Conservation (phyloP, 140 eudicot species). For the Cichorium intybus region DNA sequence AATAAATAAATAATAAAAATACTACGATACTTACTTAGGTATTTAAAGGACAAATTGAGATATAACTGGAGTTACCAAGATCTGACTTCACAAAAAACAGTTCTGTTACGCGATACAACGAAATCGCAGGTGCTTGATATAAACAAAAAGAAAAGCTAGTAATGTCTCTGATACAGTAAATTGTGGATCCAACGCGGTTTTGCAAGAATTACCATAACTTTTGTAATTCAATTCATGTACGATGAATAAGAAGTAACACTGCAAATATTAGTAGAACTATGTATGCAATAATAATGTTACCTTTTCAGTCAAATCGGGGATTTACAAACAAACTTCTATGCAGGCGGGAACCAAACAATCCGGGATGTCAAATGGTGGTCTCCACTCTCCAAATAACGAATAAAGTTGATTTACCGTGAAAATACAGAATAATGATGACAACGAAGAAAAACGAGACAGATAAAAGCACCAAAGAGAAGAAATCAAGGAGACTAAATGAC, state of each 20-base stretch:
- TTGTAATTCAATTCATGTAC: background rate
- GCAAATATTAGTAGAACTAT: background rate
- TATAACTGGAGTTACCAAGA: background rate
- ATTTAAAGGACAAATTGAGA: background rate
- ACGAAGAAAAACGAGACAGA: background rate
- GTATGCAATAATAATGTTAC: conserved; percentile 6
- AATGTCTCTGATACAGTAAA: background rate
- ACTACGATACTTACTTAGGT: too few species aligned
- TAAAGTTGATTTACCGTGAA: background rate
- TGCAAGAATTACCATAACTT: background rate
- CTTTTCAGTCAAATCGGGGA: conserved; percentile 1
- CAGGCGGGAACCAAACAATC: background rate
- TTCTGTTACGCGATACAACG: background rate
- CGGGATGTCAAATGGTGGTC: background rate
- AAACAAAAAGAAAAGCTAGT: background rate
- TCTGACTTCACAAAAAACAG: background rate
- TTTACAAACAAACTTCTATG: background rate
- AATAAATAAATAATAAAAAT: too few species aligned
- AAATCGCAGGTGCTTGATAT: background rate
- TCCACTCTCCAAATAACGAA: conserved; percentile 5
- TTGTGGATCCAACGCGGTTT: too few species aligned
- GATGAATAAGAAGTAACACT: background rate
- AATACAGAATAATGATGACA: background rate
- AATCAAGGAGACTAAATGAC: background rate
- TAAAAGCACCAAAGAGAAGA: background rate